Evolutionary conservation across 2,329 filamentous ascomycete genomes (phyloP).

Genomic region (Cladosporium sphaerospermum): DNA sequence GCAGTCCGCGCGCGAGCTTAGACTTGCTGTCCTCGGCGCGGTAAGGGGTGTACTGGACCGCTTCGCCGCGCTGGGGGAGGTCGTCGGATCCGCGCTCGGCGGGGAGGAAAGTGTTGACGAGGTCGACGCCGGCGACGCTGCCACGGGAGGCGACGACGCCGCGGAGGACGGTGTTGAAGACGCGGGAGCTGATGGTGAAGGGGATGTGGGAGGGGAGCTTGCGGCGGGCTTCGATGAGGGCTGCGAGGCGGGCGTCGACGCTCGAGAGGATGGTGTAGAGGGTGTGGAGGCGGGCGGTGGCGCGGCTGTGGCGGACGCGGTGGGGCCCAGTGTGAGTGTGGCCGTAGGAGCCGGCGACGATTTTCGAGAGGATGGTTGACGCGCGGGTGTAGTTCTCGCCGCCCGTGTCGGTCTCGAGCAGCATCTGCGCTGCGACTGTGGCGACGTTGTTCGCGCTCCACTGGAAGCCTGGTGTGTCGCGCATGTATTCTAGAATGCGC

Average conservation of each 20-base stretch:
- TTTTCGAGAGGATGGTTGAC: not conserved
- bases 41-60: not conserved
- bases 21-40: too few relatives aligned
- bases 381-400: not conserved
- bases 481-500: constrained; percentile 29
- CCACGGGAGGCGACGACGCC: constrained; percentile 48
- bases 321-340: constrained; percentile 21
- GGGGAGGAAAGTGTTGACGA: constrained; percentile 38
- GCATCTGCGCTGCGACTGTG: not conserved
- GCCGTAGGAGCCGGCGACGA: not conserved
- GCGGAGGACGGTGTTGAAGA: constrained; percentile 48
- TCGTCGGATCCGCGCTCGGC: not conserved
- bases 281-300: constrained; percentile 15
- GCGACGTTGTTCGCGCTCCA: constrained; percentile 21
- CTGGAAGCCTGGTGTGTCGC: not conserved
- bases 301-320: constrained; percentile 7
- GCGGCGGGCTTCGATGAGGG: not conserved
- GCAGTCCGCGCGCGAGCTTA: not conserved
- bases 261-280: constrained; percentile 16
- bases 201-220: not conserved
- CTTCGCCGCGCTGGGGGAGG: not conserved
- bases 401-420: not conserved
- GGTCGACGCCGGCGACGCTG: constrained; percentile 39
- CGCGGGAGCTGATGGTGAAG: not conserved
- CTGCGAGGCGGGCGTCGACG: not conserved